These are phyloP conservation scores for Hansfordia pulvinata DNA, from an alignment of 2,329 filamentous ascomycete genomes.

Conservation along the genomic window DNA sequence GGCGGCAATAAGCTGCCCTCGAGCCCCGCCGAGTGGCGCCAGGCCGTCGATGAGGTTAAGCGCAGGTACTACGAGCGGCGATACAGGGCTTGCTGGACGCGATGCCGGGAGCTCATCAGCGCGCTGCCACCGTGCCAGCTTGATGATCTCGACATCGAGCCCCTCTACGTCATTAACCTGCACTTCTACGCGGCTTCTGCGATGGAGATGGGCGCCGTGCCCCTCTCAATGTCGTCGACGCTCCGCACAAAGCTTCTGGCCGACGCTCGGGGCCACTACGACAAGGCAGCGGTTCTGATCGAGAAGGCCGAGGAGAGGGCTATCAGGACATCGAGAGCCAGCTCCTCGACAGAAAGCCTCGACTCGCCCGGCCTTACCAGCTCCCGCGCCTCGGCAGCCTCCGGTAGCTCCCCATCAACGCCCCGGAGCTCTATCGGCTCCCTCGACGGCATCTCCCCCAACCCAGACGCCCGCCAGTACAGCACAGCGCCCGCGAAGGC, in stretches of 20 bases:
- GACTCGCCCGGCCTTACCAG: conserved; percentile 33
- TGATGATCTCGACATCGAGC: too few species aligned
- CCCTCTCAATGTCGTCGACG: conserved; percentile 28
- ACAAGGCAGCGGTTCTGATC: conserved; percentile 31
- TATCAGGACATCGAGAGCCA: conserved; percentile 18
- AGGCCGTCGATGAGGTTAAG: conserved; percentile 37
- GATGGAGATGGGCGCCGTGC: conserved; percentile 40
- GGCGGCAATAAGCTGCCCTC: conserved; percentile 22
- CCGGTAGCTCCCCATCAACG: conserved; percentile 30
- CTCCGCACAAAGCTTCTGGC: conserved; percentile 33
- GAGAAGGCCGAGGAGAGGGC: conserved; percentile 28
- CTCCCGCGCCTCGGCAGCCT: conserved; percentile 26
- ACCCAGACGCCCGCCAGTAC: conserved; percentile 9
- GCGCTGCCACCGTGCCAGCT: conserved; percentile 27
- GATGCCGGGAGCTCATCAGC: conserved; percentile 37
- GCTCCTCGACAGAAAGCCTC: conserved; percentile 22
- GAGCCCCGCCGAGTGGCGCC: conserved; percentile 35
- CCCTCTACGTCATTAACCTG: conserved; percentile 42
- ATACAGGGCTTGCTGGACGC: conserved; percentile 37
- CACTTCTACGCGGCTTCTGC: conserved; percentile 50
- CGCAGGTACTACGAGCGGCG: conserved; percentile 33
- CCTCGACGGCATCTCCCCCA: conserved; percentile 17
- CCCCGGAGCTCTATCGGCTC: conserved; percentile 29
- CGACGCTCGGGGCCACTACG: conserved; percentile 38
- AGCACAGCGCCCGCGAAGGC: conserved; percentile 5